These are phyloP conservation scores for Cydonia oblonga DNA, from an alignment of 331 rosid genomes.

Conservation along the genomic window DNA sequence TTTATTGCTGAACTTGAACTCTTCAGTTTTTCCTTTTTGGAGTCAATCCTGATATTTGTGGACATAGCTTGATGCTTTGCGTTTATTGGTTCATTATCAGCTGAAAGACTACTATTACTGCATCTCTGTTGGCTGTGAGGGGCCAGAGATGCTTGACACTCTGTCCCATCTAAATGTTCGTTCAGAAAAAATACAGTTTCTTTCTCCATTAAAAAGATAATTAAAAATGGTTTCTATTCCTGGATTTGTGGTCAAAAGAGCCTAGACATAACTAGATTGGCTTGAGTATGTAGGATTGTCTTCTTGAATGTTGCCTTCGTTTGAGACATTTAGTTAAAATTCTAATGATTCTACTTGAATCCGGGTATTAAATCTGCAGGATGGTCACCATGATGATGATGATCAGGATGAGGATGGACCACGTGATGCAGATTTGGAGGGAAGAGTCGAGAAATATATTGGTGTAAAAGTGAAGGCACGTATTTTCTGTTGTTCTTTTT, in stretches of 20 bases:
- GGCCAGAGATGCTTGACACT: background rate
- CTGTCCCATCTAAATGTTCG: background rate
- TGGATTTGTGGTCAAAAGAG: background rate
- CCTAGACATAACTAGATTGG: background rate
- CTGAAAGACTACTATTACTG: background rate
- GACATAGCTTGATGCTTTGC: background rate
- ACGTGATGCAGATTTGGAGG: constrained; percentile 69
- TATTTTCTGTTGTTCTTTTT: constrained; percentile 1
- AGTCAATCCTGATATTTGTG: background rate
- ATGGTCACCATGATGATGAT: constrained; percentile 75
- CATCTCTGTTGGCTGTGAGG: background rate
- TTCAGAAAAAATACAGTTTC: background rate
- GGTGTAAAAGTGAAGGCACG: constrained; percentile 97
- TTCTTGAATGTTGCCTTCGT: background rate
- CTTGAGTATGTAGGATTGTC: background rate
- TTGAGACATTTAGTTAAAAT: background rate
- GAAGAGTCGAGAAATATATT: constrained; percentile 83
- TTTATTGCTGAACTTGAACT: constrained; percentile 20
- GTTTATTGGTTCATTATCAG: background rate
- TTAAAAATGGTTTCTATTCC: background rate
- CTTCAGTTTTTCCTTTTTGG: background rate
- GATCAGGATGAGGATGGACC: constrained; percentile 76
- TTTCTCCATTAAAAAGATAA: background rate
- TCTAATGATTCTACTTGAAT: background rate
- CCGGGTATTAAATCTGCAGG: constrained; percentile 36